Percentiles rank a stretch among this genome's conserved stretches.
Conservation (phyloP, 164 flowering plant species). For the Nymphaea thermarum region DNA sequence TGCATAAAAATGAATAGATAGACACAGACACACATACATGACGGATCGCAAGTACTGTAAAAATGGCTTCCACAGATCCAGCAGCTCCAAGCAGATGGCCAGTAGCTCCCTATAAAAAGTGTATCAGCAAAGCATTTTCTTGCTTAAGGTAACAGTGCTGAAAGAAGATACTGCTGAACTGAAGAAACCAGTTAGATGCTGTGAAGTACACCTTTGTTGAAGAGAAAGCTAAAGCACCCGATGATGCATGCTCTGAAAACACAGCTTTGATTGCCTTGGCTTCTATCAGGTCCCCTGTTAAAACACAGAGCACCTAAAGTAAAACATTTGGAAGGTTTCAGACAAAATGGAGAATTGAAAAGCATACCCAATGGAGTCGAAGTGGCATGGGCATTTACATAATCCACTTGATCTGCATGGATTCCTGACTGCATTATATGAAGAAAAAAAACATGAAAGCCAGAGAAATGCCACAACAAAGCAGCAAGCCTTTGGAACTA, state of each 20-base stretch:
- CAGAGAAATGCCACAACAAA: not conserved
- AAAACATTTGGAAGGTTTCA: not conserved
- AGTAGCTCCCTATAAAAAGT: conserved; percentile 59
- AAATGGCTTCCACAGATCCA: conserved; percentile 96
- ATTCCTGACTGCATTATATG: conserved; percentile 50
- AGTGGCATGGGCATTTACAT: conserved; percentile 95
- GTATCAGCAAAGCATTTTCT: no score
- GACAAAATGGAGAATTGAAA: not conserved
- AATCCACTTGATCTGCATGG: conserved; percentile 64
- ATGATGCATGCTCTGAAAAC: conserved; percentile 60
- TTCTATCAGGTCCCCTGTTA: conserved; percentile 75
- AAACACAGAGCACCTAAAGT: not conserved
- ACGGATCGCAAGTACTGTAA: conserved; percentile 63
- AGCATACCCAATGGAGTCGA: conserved; percentile 77
- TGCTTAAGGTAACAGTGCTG: not conserved
- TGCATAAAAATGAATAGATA: not conserved
- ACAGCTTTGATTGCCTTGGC: conserved; percentile 73
- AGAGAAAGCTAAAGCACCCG: conserved; percentile 77
- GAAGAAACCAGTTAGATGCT: not conserved
- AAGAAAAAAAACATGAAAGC: not conserved
- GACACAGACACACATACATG: conserved; percentile 22
- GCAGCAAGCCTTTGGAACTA: not conserved
- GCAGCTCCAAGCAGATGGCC: conserved; percentile 99
- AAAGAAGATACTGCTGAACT: not conserved
- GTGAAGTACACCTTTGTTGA: conserved; percentile 72